These are phyloP conservation scores for Penicillium daleae DNA, from an alignment of 495 filamentous ascomycete species.

Conservation along the genomic window DNA sequence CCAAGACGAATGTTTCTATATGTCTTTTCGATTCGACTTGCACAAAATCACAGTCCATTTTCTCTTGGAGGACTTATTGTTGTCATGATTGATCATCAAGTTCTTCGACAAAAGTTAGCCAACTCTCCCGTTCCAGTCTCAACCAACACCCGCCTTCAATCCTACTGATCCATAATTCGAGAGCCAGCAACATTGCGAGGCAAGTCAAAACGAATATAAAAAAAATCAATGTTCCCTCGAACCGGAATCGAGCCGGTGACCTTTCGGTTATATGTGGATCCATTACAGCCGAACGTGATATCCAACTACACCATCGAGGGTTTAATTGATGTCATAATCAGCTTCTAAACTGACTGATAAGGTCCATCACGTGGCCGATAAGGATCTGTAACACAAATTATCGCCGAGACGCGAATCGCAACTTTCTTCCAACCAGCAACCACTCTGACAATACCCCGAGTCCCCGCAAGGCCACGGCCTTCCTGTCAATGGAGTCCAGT, in stretches of 20 bases:
- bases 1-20: too few relatives aligned
- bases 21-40: too few relatives aligned
- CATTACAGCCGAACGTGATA: conserved; percentile 12
- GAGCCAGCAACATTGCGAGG: neutral
- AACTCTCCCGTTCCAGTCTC: too few relatives aligned
- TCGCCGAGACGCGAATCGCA: conserved; percentile 13
- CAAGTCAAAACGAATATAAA: neutral
- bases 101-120: too few relatives aligned
- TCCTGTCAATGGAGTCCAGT: conserved; percentile 37
- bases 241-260: conserved; percentile 11
- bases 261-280: conserved; percentile 9
- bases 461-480: conserved; percentile 4
- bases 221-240: conserved; percentile 7
- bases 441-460: neutral
- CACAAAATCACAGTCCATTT: too few relatives aligned
- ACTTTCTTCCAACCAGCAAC: conserved; percentile 4
- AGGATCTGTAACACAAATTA: neutral
- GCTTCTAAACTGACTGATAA: neutral
- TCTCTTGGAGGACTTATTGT: too few relatives aligned
- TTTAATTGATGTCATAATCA: conserved; percentile 5
- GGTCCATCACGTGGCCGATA: neutral
- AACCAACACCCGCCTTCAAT: too few relatives aligned
- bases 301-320: conserved; percentile 11
- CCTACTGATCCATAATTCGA: neutral
- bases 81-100: too few relatives aligned